These are phyloP conservation scores for Salix udensis DNA, from an alignment of 345 rosid genomes.

Conservation along the genomic window DNA sequence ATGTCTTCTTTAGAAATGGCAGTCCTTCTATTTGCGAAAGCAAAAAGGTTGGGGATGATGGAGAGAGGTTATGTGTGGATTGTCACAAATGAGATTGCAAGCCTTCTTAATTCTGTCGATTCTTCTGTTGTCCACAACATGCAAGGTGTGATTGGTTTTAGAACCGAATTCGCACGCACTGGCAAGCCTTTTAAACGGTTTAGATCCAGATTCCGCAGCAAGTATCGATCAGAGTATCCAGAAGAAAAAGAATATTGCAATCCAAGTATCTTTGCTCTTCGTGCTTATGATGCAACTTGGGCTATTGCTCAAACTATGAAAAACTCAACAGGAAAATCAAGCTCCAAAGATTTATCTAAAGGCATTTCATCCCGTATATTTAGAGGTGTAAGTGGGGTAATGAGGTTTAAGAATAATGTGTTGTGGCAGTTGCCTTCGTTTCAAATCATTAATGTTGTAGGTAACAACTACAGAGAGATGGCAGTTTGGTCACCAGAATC, in stretches of 20 bases:
- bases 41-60: conserved; percentile 33
- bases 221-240: conserved; percentile 15
- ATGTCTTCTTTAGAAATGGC: conserved; percentile 16
- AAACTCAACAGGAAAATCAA: neutral
- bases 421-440: conserved; percentile 10
- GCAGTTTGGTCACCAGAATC: conserved; percentile 27
- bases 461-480: conserved; percentile 27
- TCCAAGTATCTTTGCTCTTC: conserved; percentile 28
- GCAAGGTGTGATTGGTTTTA: conserved; percentile 32
- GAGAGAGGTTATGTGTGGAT: conserved; percentile 33
- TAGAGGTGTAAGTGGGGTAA: conserved; percentile 28
- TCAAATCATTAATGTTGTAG: conserved; percentile 29
- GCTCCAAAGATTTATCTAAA: neutral
- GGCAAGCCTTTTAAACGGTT: conserved; percentile 4
- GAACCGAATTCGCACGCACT: conserved; percentile 8
- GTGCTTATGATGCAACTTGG: conserved; percentile 36
- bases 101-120: conserved; percentile 17
- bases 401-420: conserved; percentile 14
- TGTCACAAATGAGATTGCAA: conserved; percentile 21
- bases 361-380: conserved; percentile 15
- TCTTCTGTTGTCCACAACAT: conserved; percentile 16
- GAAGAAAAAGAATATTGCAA: conserved; percentile 24
- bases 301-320: conserved; percentile 19
- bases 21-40: conserved; percentile 24
- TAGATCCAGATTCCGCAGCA: conserved; percentile 13